These are phyloP conservation scores for Thalassia testudinum DNA, from an alignment of 116 monocot genomes.

Conservation along the genomic window DNA sequence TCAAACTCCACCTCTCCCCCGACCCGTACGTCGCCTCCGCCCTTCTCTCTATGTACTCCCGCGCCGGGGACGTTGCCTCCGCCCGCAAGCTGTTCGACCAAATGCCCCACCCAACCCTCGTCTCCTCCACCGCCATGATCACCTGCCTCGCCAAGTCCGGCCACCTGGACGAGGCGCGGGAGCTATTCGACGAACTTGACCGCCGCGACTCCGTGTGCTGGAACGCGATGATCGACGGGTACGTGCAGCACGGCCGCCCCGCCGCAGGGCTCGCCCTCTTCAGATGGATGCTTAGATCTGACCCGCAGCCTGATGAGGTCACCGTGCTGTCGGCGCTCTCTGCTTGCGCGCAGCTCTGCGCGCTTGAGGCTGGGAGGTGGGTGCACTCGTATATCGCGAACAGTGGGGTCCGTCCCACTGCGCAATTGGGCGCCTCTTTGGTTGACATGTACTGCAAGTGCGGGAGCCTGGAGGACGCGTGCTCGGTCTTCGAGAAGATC, in stretches of 20 bases:
- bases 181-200: constrained; percentile 36
- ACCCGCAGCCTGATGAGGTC: constrained; percentile 29
- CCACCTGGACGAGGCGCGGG: constrained; percentile 23
- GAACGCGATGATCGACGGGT: constrained; percentile 90
- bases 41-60: constrained; percentile 17
- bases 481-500: constrained; percentile 39
- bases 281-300: constrained; percentile 33
- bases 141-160: constrained; percentile 54
- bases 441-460: constrained; percentile 94
- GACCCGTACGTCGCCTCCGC: constrained; percentile 23
- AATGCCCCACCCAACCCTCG: constrained; percentile 27
- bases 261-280: constrained; percentile 41
- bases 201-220: constrained; percentile 51
- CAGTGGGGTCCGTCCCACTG: constrained; percentile 18
- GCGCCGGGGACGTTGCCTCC: constrained; percentile 9
- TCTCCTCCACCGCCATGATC: constrained; percentile 70
- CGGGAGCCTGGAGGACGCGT: constrained; percentile 64
- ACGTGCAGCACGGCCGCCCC: constrained; percentile 50
- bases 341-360: constrained; percentile 54
- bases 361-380: constrained; percentile 50
- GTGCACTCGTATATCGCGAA: constrained; percentile 44
- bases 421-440: constrained; percentile 44
- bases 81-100: constrained; percentile 16
- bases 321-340: constrained; percentile 39
- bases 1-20: constrained; percentile 8